A percentile compares a stretch with the other conserved stretches of the same genome.
Evolutionary conservation across 768 basidiomycete genomes (phyloP).

Genomic region (Leccinum uliginosum): DNA sequence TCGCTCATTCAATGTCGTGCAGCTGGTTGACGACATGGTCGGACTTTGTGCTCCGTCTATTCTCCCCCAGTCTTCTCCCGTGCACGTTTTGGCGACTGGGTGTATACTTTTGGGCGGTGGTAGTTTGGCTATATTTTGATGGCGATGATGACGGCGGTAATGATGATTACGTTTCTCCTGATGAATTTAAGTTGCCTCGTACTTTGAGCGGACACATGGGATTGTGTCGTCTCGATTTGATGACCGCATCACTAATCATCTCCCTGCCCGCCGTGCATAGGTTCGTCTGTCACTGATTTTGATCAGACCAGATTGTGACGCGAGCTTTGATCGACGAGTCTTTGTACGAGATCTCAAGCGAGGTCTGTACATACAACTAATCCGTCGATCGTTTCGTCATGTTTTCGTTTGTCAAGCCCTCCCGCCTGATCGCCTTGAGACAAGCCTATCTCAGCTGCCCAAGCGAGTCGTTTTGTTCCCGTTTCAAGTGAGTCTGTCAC

Average conservation of each 20-base stretch:
- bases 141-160: neutral
- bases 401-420: neutral
- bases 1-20: neutral
- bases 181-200: too few relatives aligned
- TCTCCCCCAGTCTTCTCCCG: conserved; percentile 6
- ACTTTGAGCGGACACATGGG: neutral
- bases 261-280: neutral
- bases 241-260: neutral
- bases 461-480: neutral
- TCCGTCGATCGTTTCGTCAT: neutral
- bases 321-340: too few relatives aligned
- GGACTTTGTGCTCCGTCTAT: conserved; percentile 16
- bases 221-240: neutral
- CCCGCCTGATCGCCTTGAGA: neutral
- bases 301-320: neutral
- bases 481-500: neutral
- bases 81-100: neutral
- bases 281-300: neutral
- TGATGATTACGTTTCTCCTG: neutral
- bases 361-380: neutral
- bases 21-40: conserved; percentile 12
- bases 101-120: neutral
- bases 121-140: neutral
- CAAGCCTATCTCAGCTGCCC: neutral
- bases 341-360: neutral